These are phyloP conservation scores for Oryza rufipogon DNA, from an alignment of 176 grass and related monocot species.

Conservation along the genomic window DNA sequence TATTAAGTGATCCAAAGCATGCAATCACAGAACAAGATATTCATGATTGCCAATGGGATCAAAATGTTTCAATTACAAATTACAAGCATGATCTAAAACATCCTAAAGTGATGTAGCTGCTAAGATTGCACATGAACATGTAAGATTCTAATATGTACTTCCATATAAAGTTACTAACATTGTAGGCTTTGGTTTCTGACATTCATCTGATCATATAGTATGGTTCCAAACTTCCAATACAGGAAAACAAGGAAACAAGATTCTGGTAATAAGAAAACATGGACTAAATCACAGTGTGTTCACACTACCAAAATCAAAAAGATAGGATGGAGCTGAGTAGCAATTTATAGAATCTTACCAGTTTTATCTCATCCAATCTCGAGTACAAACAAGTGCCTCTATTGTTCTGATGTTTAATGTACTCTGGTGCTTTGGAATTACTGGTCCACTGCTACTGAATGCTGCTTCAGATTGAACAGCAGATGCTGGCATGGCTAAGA, in stretches of 20 bases:
- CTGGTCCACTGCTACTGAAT: conserved; percentile 45
- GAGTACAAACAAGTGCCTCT: conserved; percentile 55
- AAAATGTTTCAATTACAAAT: background rate
- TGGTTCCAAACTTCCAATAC: background rate
- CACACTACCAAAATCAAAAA: background rate
- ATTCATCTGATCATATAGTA: background rate
- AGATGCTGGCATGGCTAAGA: conserved; percentile 53
- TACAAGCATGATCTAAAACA: background rate
- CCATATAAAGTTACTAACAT: background rate
- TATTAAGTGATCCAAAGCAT: background rate
- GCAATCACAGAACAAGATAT: no score
- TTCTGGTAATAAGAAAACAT: conserved; percentile 1
- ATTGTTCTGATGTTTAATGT: conserved; percentile 56
- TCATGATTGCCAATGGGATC: background rate
- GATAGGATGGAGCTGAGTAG: background rate
- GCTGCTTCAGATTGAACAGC: conserved; percentile 45
- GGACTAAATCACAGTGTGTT: background rate
- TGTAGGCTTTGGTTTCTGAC: conserved; percentile 3
- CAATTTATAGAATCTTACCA: conserved; percentile 22
- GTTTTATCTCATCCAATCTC: conserved; percentile 55
- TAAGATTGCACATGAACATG: conserved; percentile 11
- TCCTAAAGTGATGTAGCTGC: background rate
- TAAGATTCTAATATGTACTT: background rate
- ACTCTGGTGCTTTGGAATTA: conserved; percentile 56
- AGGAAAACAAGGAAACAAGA: background rate